Conservation (phyloP, 1,284 basidiomycete genomes). For the Filobasidium uniguttulatum region DNA sequence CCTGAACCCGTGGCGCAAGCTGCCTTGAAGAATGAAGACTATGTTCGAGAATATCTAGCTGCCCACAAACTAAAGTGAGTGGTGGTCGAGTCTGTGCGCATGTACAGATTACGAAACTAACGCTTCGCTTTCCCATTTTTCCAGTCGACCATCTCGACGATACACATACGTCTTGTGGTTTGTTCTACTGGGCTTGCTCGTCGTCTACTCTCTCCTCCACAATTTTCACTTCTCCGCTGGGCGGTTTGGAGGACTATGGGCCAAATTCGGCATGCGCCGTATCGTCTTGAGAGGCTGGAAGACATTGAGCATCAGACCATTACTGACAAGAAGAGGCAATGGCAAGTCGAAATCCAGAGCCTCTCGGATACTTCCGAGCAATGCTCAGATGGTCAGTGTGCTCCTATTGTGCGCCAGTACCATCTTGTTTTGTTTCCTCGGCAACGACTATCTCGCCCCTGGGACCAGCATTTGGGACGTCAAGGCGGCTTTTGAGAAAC, state of each 20-base stretch:
- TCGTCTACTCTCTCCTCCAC: conserved; percentile 27
- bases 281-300: conserved; percentile 10
- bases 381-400: conserved; percentile 46
- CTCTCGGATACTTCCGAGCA: conserved; percentile 47
- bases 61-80: too few species aligned
- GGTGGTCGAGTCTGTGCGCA: too few species aligned
- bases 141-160: conserved; percentile 30
- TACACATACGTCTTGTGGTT: conserved; percentile 34
- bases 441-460: conserved; percentile 62
- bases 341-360: conserved; percentile 18
- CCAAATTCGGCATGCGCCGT: conserved; percentile 26
- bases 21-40: too few species aligned
- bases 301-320: too few species aligned
- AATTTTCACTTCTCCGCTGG: conserved; percentile 28
- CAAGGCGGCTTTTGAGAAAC: conserved; percentile 19
- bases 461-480: conserved; percentile 41
- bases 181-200: conserved; percentile 22
- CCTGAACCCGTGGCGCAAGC: too few species aligned
- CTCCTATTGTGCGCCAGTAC: conserved; percentile 39
- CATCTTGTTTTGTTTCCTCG: conserved; percentile 45
- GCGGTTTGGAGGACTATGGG: conserved; percentile 24
- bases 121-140: too few species aligned
- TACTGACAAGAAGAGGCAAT: conserved; percentile 10
- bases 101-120: too few species aligned
- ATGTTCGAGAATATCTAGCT: too few species aligned